Evolutionary conservation across 2,329 filamentous ascomycete genomes (phyloP), one percentile per base, ranked within the genome.

Genomic region (Arachnopeziza araneosa): DNA sequence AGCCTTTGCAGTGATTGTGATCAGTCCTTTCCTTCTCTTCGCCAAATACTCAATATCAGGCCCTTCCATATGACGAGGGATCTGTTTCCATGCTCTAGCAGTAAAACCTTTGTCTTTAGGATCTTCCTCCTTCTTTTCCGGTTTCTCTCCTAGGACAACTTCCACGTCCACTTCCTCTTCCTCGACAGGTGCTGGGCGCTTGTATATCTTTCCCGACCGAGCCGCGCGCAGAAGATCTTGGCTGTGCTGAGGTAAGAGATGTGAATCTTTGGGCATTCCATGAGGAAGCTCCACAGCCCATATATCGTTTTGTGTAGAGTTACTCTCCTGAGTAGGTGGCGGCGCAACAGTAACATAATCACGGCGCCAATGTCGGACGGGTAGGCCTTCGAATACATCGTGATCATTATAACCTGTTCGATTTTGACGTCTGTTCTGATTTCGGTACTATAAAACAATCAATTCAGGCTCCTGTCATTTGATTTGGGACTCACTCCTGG

Each of bases 311-410:
- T 81, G 81, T 63, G 85, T 71, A 32, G 77, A 79, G 32, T 77
- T 79, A 26, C 81, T 84, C 67, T 93, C 88, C 63, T 84, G 79
- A 48, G 84, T 80, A 10, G 82, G 78, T 14, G 84, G 84, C 56
- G 90, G 87, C 66, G 85, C 85, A 70, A 93, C 78, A 50, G 78
- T 87, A 59, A 91, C 82, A 75, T 79, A 79, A 60, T 89, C 85
- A 64, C 89, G 86, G 59, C 90, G 86, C 89, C 92, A 98, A 82
- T 96, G 91, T 70, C 92, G 88, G 60, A 97, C 89, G 19, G 93
- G 93, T 12, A 97, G 82, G 61, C 72, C 72, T 61, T 73, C 72
- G 22, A 69, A 71, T 19, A 71, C 62, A 77, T 89, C 87, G 71
- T 87, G 84, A 65, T 89, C 86, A 26, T 67, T 64, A 59, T 65